phyloP scores from a whole-genome alignment of 2,329 filamentous ascomycete genomes.

The Paraphaeosphaeria sporulosa region DNA sequence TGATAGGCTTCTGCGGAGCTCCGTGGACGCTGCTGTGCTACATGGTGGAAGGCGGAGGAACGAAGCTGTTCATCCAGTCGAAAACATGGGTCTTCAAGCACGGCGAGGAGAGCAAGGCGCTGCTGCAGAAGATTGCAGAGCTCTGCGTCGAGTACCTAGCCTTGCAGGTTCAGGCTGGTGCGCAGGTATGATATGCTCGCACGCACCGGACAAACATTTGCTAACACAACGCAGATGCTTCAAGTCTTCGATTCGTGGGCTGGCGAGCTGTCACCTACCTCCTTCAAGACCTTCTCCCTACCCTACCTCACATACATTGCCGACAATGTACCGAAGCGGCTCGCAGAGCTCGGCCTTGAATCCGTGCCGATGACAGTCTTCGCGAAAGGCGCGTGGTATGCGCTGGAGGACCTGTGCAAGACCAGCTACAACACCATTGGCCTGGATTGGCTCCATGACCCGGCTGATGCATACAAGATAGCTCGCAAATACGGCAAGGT shows the following conservation, averaged over 20 bases:
- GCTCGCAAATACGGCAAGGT: constrained; percentile 75
- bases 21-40: constrained; percentile 98
- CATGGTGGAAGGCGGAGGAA: constrained; percentile 98
- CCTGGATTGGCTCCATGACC: constrained; percentile 93
- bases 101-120: constrained; percentile 76
- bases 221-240: constrained; percentile 66
- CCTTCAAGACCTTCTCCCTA: constrained; percentile 84
- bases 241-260: constrained; percentile 99
- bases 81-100: constrained; percentile 98
- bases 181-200: constrained; percentile 66
- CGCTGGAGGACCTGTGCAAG: constrained; percentile 84
- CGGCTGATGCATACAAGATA: constrained; percentile 80
- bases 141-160: constrained; percentile 95
- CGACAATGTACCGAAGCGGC: constrained; percentile 75
- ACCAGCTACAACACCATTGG: constrained; percentile 93
- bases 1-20: constrained; percentile 96
- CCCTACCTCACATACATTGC: constrained; percentile 89
- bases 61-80: constrained; percentile 89
- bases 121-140: constrained; percentile 91
- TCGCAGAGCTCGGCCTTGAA: constrained; percentile 78
- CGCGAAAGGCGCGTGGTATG: constrained; percentile 97
- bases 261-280: constrained; percentile 83
- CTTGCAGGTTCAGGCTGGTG: constrained; percentile 89
- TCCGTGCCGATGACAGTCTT: constrained; percentile 97
- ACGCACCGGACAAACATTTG: not conserved